phyloP scores from a whole-genome alignment of 768 basidiomycete genomes.

The Trametes coccinea region DNA sequence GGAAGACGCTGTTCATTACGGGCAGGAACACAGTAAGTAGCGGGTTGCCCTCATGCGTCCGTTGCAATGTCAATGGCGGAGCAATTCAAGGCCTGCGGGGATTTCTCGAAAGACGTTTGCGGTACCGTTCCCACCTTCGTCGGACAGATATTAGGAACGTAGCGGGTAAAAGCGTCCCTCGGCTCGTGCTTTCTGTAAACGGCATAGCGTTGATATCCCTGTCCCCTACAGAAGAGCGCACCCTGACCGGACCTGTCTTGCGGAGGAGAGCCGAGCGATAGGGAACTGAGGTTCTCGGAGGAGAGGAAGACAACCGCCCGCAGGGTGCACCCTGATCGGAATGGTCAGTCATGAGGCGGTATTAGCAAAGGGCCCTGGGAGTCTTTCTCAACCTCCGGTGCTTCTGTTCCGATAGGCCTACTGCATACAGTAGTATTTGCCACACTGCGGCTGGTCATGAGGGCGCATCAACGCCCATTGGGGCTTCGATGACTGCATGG shows the following conservation, averaged over 20 bases:
- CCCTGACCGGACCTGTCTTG: too few relatives aligned
- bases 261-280: background rate
- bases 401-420: background rate
- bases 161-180: background rate
- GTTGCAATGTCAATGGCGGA: background rate
- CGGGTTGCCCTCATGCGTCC: background rate
- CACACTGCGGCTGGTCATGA: constrained; percentile 8
- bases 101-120: background rate
- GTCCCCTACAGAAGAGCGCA: too few relatives aligned
- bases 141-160: background rate
- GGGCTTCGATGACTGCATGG: background rate
- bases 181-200: background rate
- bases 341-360: background rate
- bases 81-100: background rate
- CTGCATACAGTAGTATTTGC: constrained; percentile 5
- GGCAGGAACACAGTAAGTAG: background rate
- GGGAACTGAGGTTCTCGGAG: background rate
- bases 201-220: too few relatives aligned
- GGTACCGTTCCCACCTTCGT: background rate
- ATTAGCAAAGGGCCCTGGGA: background rate
- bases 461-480: constrained; percentile 4
- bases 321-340: background rate
- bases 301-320: background rate
- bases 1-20: background rate
- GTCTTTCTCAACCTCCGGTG: background rate